Percentiles rank a stretch among this genome's conserved stretches.
These are phyloP conservation scores for Tillandsia fasciculata DNA, from an alignment of 176 grass and related monocot species.

Conservation along the genomic window DNA sequence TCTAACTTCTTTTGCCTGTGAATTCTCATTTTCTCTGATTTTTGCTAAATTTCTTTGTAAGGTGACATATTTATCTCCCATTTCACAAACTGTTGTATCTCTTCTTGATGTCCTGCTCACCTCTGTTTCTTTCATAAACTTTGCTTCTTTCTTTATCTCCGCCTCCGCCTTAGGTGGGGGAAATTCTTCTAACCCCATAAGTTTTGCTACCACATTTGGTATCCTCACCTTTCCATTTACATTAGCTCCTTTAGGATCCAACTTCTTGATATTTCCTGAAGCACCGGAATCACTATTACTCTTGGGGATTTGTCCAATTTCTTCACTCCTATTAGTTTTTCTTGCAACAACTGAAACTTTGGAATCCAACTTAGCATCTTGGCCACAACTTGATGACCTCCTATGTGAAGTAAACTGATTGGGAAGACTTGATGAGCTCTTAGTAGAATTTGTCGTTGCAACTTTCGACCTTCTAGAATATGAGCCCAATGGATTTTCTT, in stretches of 20 bases:
- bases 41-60: slow-evolving; percentile 19
- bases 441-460: slow-evolving; percentile 11
- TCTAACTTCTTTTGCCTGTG: slow-evolving; percentile 19
- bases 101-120: slow-evolving; percentile 13
- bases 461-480: slow-evolving; percentile 6
- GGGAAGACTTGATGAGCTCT: slow-evolving; percentile 20
- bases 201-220: slow-evolving; percentile 71
- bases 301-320: neutral
- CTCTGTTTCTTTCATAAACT: slow-evolving; percentile 39
- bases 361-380: slow-evolving; percentile 12
- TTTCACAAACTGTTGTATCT: neutral
- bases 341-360: slow-evolving; percentile 4
- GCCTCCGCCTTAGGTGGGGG: slow-evolving; percentile 26
- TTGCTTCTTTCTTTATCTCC: slow-evolving; percentile 29
- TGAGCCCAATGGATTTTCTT: slow-evolving; percentile 20
- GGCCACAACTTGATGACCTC: slow-evolving; percentile 22
- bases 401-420: slow-evolving; percentile 38
- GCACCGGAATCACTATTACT: slow-evolving; percentile 3
- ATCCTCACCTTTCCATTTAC: slow-evolving; percentile 51
- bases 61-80: slow-evolving; percentile 19
- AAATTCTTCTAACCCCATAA: slow-evolving; percentile 87
- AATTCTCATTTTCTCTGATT: slow-evolving; percentile 16
- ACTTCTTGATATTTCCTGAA: slow-evolving; percentile 13
- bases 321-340: neutral
- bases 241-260: slow-evolving; percentile 11